These are phyloP conservation scores for Coleophoma eucalyptorum DNA, from an alignment of 2,329 filamentous ascomycete genomes.

Conservation along the genomic window DNA sequence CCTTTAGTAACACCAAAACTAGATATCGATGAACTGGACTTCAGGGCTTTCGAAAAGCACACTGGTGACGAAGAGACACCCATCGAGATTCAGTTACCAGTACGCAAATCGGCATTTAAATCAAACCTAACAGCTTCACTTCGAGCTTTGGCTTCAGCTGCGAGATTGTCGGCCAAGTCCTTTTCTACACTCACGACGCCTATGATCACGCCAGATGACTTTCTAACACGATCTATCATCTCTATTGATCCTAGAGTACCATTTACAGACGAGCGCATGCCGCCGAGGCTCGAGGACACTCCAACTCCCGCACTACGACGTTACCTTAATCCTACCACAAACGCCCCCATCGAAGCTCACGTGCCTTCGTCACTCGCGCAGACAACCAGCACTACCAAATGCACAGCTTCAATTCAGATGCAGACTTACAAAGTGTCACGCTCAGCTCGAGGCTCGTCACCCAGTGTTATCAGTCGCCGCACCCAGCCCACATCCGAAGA, in stretches of 20 bases:
- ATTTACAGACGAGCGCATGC: slow-evolving; percentile 64
- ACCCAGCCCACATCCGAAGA: slow-evolving; percentile 22
- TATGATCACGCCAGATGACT: slow-evolving; percentile 62
- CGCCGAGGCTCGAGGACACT: slow-evolving; percentile 57
- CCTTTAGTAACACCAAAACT: slow-evolving; percentile 39
- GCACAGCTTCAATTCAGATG: slow-evolving; percentile 68
- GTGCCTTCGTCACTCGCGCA: slow-evolving; percentile 28
- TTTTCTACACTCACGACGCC: slow-evolving; percentile 60
- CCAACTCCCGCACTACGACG: slow-evolving; percentile 63
- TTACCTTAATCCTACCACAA: slow-evolving; percentile 62
- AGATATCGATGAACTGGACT: slow-evolving; percentile 42
- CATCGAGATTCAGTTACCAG: slow-evolving; percentile 9
- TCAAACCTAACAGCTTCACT: slow-evolving; percentile 67
- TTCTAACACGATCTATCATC: slow-evolving; percentile 63
- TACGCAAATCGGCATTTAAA: slow-evolving; percentile 50
- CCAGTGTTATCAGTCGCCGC: slow-evolving; percentile 22
- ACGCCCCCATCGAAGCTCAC: slow-evolving; percentile 38
- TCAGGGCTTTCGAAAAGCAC: slow-evolving; percentile 38
- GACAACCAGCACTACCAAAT: slow-evolving; percentile 36
- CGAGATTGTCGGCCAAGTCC: slow-evolving; percentile 56
- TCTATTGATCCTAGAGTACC: slow-evolving; percentile 64
- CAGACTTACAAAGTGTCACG: slow-evolving; percentile 54
- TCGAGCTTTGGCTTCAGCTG: slow-evolving; percentile 43
- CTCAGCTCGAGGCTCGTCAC: slow-evolving; percentile 33
- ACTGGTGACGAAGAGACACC: slow-evolving; percentile 11